These are phyloP conservation scores for Pythium coloratum DNA, from an alignment of 352 stramenopile genomes.

Conservation along the genomic window DNA sequence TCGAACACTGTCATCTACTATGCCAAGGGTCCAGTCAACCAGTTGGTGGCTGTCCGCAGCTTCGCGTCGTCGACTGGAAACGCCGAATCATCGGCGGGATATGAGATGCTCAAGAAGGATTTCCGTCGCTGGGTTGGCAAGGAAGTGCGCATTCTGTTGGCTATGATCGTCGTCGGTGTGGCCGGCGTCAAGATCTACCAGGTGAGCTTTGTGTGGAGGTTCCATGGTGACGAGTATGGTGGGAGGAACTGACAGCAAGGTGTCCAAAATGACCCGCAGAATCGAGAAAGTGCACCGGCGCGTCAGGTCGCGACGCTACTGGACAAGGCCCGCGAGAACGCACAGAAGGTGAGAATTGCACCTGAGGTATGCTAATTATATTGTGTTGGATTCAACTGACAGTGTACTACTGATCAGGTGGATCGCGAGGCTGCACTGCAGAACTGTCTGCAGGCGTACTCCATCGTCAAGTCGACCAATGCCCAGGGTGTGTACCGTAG, in stretches of 20 bases:
- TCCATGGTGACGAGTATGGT: not conserved
- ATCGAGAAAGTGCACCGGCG: constrained; percentile 57
- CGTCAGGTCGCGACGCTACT: constrained; percentile 55
- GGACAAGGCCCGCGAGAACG: constrained; percentile 48
- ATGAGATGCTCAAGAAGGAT: constrained; percentile 60
- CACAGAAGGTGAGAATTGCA: constrained; percentile 34
- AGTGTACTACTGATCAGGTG: constrained; percentile 18
- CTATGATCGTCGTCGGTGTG: constrained; percentile 46
- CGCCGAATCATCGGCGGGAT: constrained; percentile 6
- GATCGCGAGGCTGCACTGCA: constrained; percentile 58
- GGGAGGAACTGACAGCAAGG: constrained; percentile 10
- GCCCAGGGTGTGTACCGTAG: constrained; percentile 38
- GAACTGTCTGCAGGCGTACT: constrained; percentile 67
- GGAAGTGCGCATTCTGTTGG: constrained; percentile 47
- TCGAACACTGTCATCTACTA: not conserved
- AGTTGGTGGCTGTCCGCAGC: not conserved
- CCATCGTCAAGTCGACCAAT: constrained; percentile 66
- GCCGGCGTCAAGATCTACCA: constrained; percentile 69
- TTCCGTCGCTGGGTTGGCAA: constrained; percentile 63
- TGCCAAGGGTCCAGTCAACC: not conserved
- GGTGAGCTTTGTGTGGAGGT: constrained; percentile 25
- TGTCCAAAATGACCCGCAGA: constrained; percentile 27
- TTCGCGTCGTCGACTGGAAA: constrained; percentile 11
- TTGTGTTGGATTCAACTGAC: not conserved
- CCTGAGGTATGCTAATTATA: not conserved